phyloP scores from a whole-genome alignment of 331 rosid genomes.

The Cucumis variabilis region DNA sequence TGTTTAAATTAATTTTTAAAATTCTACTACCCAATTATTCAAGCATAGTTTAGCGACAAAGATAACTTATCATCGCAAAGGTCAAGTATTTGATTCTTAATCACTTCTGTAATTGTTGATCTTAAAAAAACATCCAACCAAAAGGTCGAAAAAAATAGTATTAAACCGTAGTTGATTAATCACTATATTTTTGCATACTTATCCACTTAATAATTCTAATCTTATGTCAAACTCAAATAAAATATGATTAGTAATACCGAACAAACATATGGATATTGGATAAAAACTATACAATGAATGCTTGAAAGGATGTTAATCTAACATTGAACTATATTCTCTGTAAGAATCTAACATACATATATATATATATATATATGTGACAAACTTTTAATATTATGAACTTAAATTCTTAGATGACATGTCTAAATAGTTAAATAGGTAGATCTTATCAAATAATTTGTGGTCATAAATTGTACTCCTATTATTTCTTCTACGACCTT shows the following conservation, averaged over 20 bases:
- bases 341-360: not conserved
- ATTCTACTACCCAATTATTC: not conserved
- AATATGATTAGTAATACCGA: no score
- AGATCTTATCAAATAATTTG: not conserved
- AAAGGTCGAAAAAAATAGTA: no score
- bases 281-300: not conserved
- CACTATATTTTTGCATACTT: no score
- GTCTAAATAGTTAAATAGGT: not conserved
- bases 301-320: not conserved
- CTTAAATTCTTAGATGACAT: not conserved
- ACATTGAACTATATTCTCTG: not conserved
- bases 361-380: not conserved
- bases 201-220: no score
- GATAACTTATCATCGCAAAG: no score
- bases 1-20: no score
- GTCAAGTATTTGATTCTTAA: no score
- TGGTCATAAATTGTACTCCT: not conserved
- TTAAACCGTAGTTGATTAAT: no score
- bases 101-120: no score
- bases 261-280: not conserved
- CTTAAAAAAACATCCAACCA: no score
- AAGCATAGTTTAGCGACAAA: not conserved
- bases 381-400: not conserved
- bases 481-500: no score
- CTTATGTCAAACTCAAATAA: no score